Percentiles rank a stretch among this genome's conserved stretches.
phyloP scores from a whole-genome alignment of 352 stramenopile genomes.

The Pythium aquatile region DNA sequence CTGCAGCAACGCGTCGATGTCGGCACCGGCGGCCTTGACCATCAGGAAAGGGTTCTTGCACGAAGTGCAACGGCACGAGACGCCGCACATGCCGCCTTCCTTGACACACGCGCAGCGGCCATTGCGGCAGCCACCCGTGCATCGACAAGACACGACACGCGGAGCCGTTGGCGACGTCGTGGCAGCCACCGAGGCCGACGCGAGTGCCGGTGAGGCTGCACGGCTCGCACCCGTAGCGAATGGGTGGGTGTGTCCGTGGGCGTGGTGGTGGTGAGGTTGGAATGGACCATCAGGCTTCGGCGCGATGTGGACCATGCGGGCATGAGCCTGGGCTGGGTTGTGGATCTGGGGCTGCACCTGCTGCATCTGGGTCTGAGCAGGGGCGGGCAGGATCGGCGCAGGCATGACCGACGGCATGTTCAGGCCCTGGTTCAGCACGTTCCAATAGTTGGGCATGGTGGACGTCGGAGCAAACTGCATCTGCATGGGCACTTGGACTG shows the following conservation, averaged over 20 bases:
- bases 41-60: conserved; percentile 88
- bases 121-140: conserved; percentile 78
- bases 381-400: conserved; percentile 2
- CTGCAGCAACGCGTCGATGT: conserved; percentile 71
- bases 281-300: conserved; percentile 52
- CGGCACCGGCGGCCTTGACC: conserved; percentile 69
- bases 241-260: background rate
- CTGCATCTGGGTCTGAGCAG: background rate
- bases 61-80: conserved; percentile 76
- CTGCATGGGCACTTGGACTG: conserved; percentile 20
- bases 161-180: conserved; percentile 18
- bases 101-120: conserved; percentile 82
- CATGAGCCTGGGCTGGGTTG: conserved; percentile 26
- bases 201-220: conserved; percentile 10
- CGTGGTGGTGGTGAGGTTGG: background rate
- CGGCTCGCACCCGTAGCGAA: conserved; percentile 11
- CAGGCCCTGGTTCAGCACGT: conserved; percentile 75
- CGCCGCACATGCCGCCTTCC: conserved; percentile 73
- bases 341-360: conserved; percentile 15
- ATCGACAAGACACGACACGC: conserved; percentile 71
- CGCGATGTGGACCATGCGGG: conserved; percentile 73
- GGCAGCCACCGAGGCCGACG: conserved; percentile 11
- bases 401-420: conserved; percentile 21
- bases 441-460: conserved; percentile 85
- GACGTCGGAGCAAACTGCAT: conserved; percentile 63